These are phyloP conservation scores for Phytophthora ohioensis DNA, from an alignment of 352 stramenopile species.

Conservation along the genomic window DNA sequence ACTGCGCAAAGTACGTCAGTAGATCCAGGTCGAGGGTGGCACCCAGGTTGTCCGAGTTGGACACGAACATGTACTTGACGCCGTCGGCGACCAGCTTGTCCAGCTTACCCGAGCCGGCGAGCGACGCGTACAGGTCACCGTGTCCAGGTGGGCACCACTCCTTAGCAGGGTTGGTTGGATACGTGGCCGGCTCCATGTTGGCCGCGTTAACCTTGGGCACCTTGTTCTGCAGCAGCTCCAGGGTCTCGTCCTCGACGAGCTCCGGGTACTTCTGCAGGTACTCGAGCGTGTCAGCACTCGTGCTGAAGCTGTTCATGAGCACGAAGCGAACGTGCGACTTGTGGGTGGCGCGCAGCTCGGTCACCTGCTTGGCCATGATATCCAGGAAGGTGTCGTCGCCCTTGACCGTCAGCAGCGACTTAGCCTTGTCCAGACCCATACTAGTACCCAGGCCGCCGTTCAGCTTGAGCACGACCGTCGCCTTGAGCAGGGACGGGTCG, in stretches of 20 bases:
- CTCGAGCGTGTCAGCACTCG: constrained; percentile 84
- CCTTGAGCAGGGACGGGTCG: constrained; percentile 77
- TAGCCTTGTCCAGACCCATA: constrained; percentile 96
- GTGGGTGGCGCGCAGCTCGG: constrained; percentile 95
- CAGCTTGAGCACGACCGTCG: constrained; percentile 90
- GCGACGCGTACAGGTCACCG: constrained; percentile 87
- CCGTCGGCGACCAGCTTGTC: constrained; percentile 87
- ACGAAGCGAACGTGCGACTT: constrained; percentile 93
- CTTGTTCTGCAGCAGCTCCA: constrained; percentile 99
- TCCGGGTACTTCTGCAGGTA: constrained; percentile 91
- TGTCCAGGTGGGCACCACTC: constrained; percentile 90
- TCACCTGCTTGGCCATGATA: constrained; percentile 93
- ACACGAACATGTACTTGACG: constrained; percentile 93
- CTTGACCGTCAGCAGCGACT: constrained; percentile 95
- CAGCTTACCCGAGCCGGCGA: constrained; percentile 86
- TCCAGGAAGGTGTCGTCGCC: constrained; percentile 94
- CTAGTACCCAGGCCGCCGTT: constrained; percentile 89
- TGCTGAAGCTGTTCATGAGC: constrained; percentile 93
- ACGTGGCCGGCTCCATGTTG: constrained; percentile 79
- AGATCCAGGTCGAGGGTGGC: constrained; percentile 85
- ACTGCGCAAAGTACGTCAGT: constrained; percentile 91
- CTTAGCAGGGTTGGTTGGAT: constrained; percentile 72
- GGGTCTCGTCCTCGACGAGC: constrained; percentile 93
- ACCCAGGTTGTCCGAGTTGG: constrained; percentile 91
- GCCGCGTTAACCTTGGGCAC: constrained; percentile 95